phyloP scores from a whole-genome alignment of 2,329 filamentous ascomycete species.

The Alternaria tenuissima region DNA sequence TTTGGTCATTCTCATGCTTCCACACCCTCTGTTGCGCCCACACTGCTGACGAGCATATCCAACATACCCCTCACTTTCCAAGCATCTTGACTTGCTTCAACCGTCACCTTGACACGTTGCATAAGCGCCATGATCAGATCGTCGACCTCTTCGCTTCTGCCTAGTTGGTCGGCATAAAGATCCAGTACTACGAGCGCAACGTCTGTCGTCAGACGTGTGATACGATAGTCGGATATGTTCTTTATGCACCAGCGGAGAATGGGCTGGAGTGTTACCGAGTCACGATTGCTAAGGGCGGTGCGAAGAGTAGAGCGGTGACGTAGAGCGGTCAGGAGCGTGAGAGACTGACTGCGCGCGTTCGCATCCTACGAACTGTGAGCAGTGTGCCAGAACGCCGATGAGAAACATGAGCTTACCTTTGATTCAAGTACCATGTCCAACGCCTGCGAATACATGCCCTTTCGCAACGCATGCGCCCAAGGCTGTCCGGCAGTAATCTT shows the following conservation, averaged over 20 bases:
- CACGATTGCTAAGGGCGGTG: slow-evolving; percentile 75
- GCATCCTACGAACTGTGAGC: slow-evolving; percentile 31
- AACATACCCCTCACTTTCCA: slow-evolving; percentile 88
- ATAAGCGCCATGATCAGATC: slow-evolving; percentile 73
- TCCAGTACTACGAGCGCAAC: slow-evolving; percentile 84
- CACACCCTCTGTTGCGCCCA: slow-evolving; percentile 35
- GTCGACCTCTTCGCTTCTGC: slow-evolving; percentile 76
- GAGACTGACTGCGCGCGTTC: slow-evolving; percentile 54
- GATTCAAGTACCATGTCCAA: slow-evolving; percentile 76
- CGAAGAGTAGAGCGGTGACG: slow-evolving; percentile 18
- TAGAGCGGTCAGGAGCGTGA: slow-evolving; percentile 74
- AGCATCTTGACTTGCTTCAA: slow-evolving; percentile 84
- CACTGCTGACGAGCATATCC: slow-evolving; percentile 74
- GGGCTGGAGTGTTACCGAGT: slow-evolving; percentile 82
- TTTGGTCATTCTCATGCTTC: slow-evolving; percentile 19
- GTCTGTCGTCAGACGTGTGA: slow-evolving; percentile 83
- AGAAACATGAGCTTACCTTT: slow-evolving; percentile 36
- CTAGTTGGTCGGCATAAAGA: slow-evolving; percentile 83
- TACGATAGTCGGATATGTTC: slow-evolving; percentile 82
- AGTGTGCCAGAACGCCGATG: background rate
- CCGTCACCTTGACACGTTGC: slow-evolving; percentile 75
- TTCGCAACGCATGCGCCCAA: slow-evolving; percentile 85
- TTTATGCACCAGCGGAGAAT: slow-evolving; percentile 83
- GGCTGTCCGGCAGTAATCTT: slow-evolving; percentile 70
- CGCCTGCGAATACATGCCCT: slow-evolving; percentile 77